Evolutionary conservation across 2,329 filamentous ascomycete genomes (phyloP), one percentile per base, ranked within the genome.

Genomic region (Ceratocystis harringtonii): DNA sequence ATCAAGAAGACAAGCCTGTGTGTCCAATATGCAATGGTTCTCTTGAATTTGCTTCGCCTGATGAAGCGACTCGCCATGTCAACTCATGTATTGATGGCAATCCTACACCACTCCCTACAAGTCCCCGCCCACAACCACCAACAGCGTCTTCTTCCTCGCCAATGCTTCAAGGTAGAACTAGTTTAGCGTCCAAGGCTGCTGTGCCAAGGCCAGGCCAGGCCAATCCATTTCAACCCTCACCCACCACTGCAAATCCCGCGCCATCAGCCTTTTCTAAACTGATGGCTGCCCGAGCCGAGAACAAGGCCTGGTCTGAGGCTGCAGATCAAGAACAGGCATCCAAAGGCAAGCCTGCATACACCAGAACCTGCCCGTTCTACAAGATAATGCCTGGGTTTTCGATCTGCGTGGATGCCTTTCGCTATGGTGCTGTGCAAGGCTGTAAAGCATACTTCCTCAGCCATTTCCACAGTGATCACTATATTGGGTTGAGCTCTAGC

Each of bases 401-500:
- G 69, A 95, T 97, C 64, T 95, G 90, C 66, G 94, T 99, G 0
- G 94, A 99, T 74, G 94, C 94, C 0, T 96, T 99, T 72, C 85
- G 92, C 22, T 99, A 97, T 72, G 94, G 94, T 1, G 90, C 92
- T 3, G 90, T 99, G 0, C 82, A 95, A 72, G 92, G 90, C 0
- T 96, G 92, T 73, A 87, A 89, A 64, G 94, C 92, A 1, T 99
- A 99, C 73, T 99, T 99, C 70, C 81, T 99, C 10, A 96, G 92
- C 70, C 94, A 99, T 73, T 99, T 97, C 70, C 94, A 99, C 75
- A 96, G 91, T 71, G 94, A 99, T 73, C 94, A 99, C 73, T 99
- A 99, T 71, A 85, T 96, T 43, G 94, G 94, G 1, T 78, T 99
- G 10, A 94, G 90, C 10, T 85, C 88, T 6, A 90, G 81, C 41